Base-by-base conservation (phyloP, 768 basidiomycete genomes). In the Cystofilobasidium ferigula region DNA sequence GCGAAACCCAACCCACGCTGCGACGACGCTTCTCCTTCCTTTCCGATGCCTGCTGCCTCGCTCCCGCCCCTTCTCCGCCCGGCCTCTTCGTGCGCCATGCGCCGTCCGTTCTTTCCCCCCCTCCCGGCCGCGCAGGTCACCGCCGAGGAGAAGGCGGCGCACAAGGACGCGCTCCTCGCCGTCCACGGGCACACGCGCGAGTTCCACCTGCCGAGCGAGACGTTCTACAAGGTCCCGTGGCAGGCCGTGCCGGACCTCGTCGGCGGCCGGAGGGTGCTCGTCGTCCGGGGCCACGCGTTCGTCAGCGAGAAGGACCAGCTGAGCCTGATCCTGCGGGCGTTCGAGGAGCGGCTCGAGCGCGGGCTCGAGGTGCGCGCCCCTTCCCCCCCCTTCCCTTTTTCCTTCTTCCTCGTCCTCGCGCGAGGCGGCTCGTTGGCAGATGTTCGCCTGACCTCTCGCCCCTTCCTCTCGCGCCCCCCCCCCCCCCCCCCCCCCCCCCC, bases 201-300 rank as follows among this genome's bases (percentile, higher is more conserved):
- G 47, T 36, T 8, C 43, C 6, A 22, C 24, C n/a, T 43, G 34
- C 18, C 3, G 1, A 68, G 72, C 24, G 85, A 88, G 71, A 83
- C 76, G 48, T 94, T 84, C 78, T 86, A 84, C 79, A 95, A 94
- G 79, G 92, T 97, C n/a, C 85, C 82, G 75, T 99, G 95, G 95
- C 92, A 87, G 16, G 85, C 86, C 69, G 93, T 98, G 3, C 89
- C 90, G 7, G 91, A 95, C 75, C 82, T 99, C 1, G 87, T 99
- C 10, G 86, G 86, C 68, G 84, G 81, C 72, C 80, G 94, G 24
- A 81, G 80, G 53, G 89, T 97, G 0, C 84, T 89, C 68, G 78
- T 99, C 43, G 81, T 80, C 67, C 80, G 78, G 8, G 94, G 93
- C 1, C 85, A 84, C 80, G 93, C 93, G n/a, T 97, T 89, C 71